phyloP scores from a whole-genome alignment of 331 rosid species.

The Arachis monticola region DNA sequence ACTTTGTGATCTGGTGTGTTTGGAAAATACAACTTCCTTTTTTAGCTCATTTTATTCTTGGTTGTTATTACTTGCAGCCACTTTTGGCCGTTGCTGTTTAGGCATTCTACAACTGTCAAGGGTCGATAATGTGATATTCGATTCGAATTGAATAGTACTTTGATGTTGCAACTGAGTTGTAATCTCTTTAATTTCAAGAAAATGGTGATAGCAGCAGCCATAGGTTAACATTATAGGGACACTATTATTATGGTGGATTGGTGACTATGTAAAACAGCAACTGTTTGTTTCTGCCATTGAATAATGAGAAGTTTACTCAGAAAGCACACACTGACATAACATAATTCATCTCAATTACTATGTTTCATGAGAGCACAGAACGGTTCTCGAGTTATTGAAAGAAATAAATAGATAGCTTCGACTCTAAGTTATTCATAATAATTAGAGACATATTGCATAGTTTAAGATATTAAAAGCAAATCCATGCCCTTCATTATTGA shows the following conservation, averaged over 20 bases:
- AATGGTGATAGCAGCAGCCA: neutral
- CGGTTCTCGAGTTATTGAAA: neutral
- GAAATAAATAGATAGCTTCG: constrained; percentile 1
- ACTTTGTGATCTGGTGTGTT: too few relatives aligned
- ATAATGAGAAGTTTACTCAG: neutral
- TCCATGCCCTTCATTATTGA: neutral
- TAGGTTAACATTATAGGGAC: neutral
- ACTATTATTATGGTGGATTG: neutral
- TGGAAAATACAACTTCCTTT: too few relatives aligned
- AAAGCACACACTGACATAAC: constrained; percentile 2
- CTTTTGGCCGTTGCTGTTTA: too few relatives aligned
- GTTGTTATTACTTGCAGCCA: too few relatives aligned
- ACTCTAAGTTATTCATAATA: neutral
- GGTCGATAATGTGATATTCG: too few relatives aligned
- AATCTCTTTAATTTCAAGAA: neutral
- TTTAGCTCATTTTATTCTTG: too few relatives aligned
- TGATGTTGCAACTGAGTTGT: neutral
- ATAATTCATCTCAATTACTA: constrained; percentile 13
- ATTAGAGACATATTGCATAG: neutral
- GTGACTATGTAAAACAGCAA: neutral
- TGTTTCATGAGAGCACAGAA: neutral
- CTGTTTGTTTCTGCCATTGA: neutral
- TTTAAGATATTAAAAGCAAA: neutral
- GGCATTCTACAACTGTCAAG: too few relatives aligned
- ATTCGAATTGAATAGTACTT: too few relatives aligned